phyloP scores from a whole-genome alignment of 208 protist genomes.

The Perkinsela sp. region DNA sequence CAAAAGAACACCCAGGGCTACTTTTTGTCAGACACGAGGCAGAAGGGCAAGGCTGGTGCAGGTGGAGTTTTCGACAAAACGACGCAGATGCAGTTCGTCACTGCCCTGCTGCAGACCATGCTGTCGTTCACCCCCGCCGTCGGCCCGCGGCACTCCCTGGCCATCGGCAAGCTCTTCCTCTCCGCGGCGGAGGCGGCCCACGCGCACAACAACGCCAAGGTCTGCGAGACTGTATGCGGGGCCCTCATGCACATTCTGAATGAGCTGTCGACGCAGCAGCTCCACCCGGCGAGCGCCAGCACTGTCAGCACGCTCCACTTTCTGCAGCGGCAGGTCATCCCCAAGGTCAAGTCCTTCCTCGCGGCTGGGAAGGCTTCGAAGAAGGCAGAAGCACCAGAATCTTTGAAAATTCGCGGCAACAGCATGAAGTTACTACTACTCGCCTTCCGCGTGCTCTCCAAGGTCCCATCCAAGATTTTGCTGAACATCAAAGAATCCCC shows the following conservation, averaged over 20 bases:
- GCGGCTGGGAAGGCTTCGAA: not conserved
- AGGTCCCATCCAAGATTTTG: not conserved
- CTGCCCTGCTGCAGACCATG: not conserved
- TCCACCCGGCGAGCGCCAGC: not conserved
- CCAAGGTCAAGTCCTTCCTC: not conserved
- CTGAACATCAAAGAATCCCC: not conserved
- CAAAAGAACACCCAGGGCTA: not conserved
- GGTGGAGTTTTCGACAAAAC: not conserved
- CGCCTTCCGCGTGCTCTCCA: not conserved
- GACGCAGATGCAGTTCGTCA: not conserved
- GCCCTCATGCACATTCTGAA: not conserved
- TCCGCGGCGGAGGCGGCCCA: not conserved
- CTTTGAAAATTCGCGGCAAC: not conserved
- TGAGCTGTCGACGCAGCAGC: not conserved
- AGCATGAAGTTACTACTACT: not conserved
- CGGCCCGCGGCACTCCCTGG: not conserved
- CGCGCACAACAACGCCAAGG: not conserved
- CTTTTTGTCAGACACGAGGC: not conserved
- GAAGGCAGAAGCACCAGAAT: not conserved
- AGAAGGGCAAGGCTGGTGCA: not conserved
- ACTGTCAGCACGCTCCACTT: not conserved
- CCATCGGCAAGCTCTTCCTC: not conserved
- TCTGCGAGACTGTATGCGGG: not conserved
- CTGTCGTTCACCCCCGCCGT: not conserved
- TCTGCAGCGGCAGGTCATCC: not conserved